Evolutionary conservation across 306 rosid species (phyloP), one percentile per base, ranked within the genome.

Genomic region (Lathyrus aphaca): DNA sequence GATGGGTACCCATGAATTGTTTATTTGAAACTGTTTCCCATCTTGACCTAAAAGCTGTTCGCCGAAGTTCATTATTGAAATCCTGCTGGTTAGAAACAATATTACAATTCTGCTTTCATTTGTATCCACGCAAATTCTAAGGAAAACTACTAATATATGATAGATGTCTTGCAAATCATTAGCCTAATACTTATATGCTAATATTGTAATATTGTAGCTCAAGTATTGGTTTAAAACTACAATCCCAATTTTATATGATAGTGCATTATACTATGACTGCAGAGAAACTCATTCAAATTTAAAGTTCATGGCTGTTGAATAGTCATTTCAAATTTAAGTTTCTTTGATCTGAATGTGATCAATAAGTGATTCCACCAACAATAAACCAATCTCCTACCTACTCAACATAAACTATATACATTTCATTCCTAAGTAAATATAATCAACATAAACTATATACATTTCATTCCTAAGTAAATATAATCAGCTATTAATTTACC

Each of bases 1-100:
- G 74, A 79, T 60, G 14, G 87, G 93, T 23, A 76, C 60, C 91
- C 90, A 81, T 14, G 82, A 42, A 46, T 61, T 72, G 68, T 58
- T 68, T 32, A 69, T 51, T 16, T 38, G 82, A 69, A 73, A 42
- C 32, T 80, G 80, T n/a, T 59, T 59, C 27, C 63, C 82, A 51
- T 56, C 79, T 48, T 82, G 78, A 63, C 38, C 35, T 25, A 69
- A 45, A 58, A 80, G 74, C 8, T 69, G 80, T 53, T 68, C 75
- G 72, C 81, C 57, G 6, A 83, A 76, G 29, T 82, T 87, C 89
- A 83, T 81, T 39, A 57, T 73, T 27, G 78, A 72, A 65, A n/a
- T 21, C 74, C 80, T 50, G 71, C 58, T 55, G 72, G 64, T 63
- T 42, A 74, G 74, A 73, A 62, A 57, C 23, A 48, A 64, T 58